Evolutionary conservation across 768 basidiomycete genomes (phyloP).

Genomic region (Tricholoma hemisulphureum): DNA sequence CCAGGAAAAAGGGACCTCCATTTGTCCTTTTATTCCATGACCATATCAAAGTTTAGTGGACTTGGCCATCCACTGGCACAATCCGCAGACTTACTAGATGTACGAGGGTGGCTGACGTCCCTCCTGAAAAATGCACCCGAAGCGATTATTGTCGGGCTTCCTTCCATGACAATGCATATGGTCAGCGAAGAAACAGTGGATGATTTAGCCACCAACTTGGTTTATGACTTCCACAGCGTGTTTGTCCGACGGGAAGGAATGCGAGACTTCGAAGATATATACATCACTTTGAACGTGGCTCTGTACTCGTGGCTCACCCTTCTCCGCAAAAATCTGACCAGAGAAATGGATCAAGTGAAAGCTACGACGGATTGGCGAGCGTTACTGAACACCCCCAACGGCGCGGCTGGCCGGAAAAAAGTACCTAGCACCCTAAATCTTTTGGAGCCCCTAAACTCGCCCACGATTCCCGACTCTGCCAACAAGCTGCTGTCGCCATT

Average conservation of each 20-base stretch:
- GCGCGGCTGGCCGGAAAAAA: constrained; percentile 35
- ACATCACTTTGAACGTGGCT: constrained; percentile 80
- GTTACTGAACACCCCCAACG: constrained; percentile 28
- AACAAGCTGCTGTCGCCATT: constrained; percentile 17
- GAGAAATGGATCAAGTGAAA: constrained; percentile 76
- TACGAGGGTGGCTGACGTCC: constrained; percentile 56
- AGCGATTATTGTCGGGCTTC: constrained; percentile 76
- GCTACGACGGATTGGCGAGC: constrained; percentile 54
- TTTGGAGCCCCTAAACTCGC: constrained; percentile 21
- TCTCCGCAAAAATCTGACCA: constrained; percentile 68
- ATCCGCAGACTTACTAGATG: constrained; percentile 38
- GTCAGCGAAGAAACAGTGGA: constrained; percentile 57
- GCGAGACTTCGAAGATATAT: constrained; percentile 70
- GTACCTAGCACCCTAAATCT: constrained; percentile 35
- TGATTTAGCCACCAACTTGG: constrained; percentile 40
- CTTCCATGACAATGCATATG: constrained; percentile 83
- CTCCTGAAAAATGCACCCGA: constrained; percentile 63
- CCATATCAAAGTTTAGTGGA: constrained; percentile 71
- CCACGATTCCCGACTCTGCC: constrained; percentile 26
- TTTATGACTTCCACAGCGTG: constrained; percentile 71
- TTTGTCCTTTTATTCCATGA: constrained; percentile 73
- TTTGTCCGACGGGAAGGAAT: constrained; percentile 56
- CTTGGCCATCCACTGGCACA: constrained; percentile 52
- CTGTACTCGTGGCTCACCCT: constrained; percentile 81
- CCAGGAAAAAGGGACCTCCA: constrained; percentile 63